phyloP scores from a whole-genome alignment of 345 rosid species.

The Excoecaria cochinchinensis region DNA sequence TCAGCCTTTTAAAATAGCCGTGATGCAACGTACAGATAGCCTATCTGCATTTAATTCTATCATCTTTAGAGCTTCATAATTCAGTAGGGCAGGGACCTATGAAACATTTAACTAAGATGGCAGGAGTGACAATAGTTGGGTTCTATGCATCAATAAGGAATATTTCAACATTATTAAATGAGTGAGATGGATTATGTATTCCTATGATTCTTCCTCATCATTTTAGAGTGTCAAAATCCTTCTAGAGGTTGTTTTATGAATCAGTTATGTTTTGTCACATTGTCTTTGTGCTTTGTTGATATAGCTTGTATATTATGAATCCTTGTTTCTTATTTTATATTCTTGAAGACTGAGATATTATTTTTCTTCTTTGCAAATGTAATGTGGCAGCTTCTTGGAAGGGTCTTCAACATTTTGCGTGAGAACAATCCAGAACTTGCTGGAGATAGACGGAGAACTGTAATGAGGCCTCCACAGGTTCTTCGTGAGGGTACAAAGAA shows the following conservation, averaged over 20 bases:
- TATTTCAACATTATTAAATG: no score
- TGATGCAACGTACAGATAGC: not conserved
- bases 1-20: not conserved
- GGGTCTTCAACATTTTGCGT: slow-evolving; percentile 81
- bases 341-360: not conserved
- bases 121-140: no score
- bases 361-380: not conserved
- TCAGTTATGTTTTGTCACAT: not conserved
- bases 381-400: slow-evolving; percentile 74
- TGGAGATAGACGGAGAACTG: slow-evolving; percentile 95
- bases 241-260: no score
- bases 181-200: no score
- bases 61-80: not conserved
- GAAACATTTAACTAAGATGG: not conserved
- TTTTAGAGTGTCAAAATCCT: no score
- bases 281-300: not conserved
- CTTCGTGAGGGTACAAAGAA: slow-evolving; percentile 99
- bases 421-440: slow-evolving; percentile 96
- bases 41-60: not conserved
- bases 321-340: not conserved
- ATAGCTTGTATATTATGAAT: not conserved
- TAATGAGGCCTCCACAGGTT: slow-evolving; percentile 98
- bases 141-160: no score
- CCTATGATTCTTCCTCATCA: no score
- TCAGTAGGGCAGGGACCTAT: not conserved